Base-by-base conservation (phyloP, 352 stramenopile genomes). In the Globisporangium viniferum region DNA sequence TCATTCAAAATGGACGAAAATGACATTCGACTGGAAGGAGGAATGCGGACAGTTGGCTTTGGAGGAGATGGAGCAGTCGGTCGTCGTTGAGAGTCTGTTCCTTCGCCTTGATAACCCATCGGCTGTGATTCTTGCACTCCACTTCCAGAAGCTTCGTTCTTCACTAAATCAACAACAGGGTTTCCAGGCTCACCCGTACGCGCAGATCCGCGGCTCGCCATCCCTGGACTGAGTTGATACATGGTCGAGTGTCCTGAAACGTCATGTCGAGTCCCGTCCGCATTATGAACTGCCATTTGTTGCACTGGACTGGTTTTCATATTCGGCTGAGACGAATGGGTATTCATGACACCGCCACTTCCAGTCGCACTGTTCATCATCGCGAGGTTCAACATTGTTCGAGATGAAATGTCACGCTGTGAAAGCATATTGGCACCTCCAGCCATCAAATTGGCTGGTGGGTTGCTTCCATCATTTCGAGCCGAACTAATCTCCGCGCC, bases 1-100 rank as follows among this genome's bases (percentile, higher is more conserved):
- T 96, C 84, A 61, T 96, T 96, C 61, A 96, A 59, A 62, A 96
- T 96, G 4, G 88, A 96, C 33, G 86, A 94, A 53, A 96, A 96
- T 48, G 88, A 96, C 88, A 96, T 96, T n/a, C 86, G 76, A 67
- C 87, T 95, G 46, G 76, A 82, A 44, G 73, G 61, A 14, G 73
- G 71, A 39, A 80, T 80, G 5, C 68, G 73, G 24, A 72, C 67
- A 0, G 67, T 72, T 41, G 55, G 71, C 48, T 63, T 73, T 22
- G 60, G 69, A 18, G 67, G 68, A 31, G 64, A 64, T n/a, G 64
- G 61, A 55, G 7, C 58, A 36, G 20, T 20, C 24, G 39, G 12
- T 44, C 31, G 49, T 56, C 60, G 36, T 27, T 63, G 35, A 15
- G 29, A 27, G 0, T 44, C 39, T 18, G 55, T 10, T 15, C 18